These are phyloP conservation scores for Nakazawaea wickerhamii DNA, from an alignment of 805 yeast genomes.

Conservation along the genomic window DNA sequence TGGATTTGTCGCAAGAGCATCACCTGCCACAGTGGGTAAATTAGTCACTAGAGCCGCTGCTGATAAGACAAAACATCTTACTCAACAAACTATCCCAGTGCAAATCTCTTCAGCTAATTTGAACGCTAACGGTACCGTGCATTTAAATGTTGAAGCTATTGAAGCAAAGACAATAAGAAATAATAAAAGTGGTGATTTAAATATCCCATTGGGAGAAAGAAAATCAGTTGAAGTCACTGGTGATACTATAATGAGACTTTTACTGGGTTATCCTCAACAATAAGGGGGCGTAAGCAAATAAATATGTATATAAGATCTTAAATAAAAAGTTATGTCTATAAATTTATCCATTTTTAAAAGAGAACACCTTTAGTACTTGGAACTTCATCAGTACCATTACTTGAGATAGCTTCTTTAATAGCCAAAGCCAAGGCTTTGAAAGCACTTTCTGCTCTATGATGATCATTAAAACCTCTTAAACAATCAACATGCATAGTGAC, in stretches of 20 bases:
- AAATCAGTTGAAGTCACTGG: slow-evolving; percentile 4
- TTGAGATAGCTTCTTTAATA: slow-evolving; percentile 74
- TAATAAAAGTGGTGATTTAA: not conserved
- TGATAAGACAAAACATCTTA: slow-evolving; percentile 13
- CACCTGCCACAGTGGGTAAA: slow-evolving; percentile 6
- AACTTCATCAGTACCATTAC: slow-evolving; percentile 83
- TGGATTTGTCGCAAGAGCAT: slow-evolving; percentile 30
- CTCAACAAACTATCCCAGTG: slow-evolving; percentile 12
- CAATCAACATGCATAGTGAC: slow-evolving; percentile 94
- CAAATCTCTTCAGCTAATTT: slow-evolving; percentile 8
- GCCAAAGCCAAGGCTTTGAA: slow-evolving; percentile 96
- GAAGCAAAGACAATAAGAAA: slow-evolving; percentile 5
- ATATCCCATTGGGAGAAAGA: slow-evolving; percentile 5
- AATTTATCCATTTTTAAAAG: slow-evolving; percentile 37
- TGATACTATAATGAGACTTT: slow-evolving; percentile 9
- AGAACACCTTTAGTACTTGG: slow-evolving; percentile 97
- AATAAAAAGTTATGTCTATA: slow-evolving; percentile 3
- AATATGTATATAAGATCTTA: slow-evolving; percentile 1
- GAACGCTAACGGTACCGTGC: slow-evolving; percentile 7
- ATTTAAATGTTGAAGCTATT: slow-evolving; percentile 11
- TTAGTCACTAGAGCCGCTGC: slow-evolving; percentile 8
- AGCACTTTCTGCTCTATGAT: slow-evolving; percentile 93
- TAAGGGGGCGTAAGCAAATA: slow-evolving; percentile 1
- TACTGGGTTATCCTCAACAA: slow-evolving; percentile 2
- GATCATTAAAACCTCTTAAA: slow-evolving; percentile 89